Base-by-base conservation (phyloP, 768 basidiomycete species). In the Terana coerulea region DNA sequence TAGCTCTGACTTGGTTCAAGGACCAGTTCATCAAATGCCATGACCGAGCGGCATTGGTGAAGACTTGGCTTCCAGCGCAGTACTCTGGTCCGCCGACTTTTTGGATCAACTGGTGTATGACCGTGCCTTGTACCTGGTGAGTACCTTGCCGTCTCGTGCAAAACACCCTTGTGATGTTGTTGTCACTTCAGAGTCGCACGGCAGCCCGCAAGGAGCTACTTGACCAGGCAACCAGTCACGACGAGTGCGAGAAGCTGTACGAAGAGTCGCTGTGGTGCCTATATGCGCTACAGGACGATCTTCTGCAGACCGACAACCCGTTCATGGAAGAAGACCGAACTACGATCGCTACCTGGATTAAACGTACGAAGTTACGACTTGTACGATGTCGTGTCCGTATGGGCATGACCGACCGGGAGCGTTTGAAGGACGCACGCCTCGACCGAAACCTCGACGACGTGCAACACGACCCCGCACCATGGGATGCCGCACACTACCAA, bases 201-300 rank as follows among this genome's bases (percentile, higher is more conserved):
- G 95, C 95, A 33, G 95, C 95, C 1, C 78, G 88, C 40, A 92
- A 93, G 61, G 95, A 98, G 63, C 77, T 98, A 0, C 72, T 90
- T 10, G 91, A 92, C 62, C 81, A 88, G 63, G 85, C 84, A 33
- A 75, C 75, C 37, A 79, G 79, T 25, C 84, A 88, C 0, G 80
- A 88, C 56, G 88, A 91, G 62, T 95, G 93, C 66, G 92, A 97
- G 73, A 88, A 87, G 65, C 74, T 95, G 31, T 99, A 98, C 68
- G 95, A 98, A 62, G 92, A 92, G 60, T 91, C 92, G 0, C 67
- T 98, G 7, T 97, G 93, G 92, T 89, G 94, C 64, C 75, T 98
- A 26, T 91, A 94, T 57, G 88, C 93, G 0, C 75, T 98, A 7
- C 86, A 94, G 64, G 97, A 98, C 64, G 89, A 95, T 61, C 74